Evolutionary conservation across 2,329 filamentous ascomycete species (phyloP).

Genomic region (Cytospora paraplurivora): DNA sequence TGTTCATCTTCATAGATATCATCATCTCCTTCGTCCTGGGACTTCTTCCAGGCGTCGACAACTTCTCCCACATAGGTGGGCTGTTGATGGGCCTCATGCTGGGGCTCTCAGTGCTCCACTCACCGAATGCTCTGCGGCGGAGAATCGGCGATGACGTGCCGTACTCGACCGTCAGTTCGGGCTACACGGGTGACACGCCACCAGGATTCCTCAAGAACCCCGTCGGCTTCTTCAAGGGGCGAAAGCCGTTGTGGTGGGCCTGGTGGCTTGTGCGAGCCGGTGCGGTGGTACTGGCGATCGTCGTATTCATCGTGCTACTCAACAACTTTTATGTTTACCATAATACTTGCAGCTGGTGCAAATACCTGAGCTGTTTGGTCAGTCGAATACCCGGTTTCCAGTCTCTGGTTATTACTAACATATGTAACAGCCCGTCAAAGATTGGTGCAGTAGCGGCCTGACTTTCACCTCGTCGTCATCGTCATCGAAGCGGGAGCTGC

Average conservation of each 20-base stretch:
- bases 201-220: constrained; percentile 63
- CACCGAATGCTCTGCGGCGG: constrained; percentile 76
- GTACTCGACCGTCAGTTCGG: constrained; percentile 68
- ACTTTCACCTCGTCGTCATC: constrained; percentile 30
- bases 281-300: constrained; percentile 75
- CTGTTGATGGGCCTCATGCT: constrained; percentile 90
- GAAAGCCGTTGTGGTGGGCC: constrained; percentile 93
- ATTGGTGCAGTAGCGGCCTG: constrained; percentile 62
- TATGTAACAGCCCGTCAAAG: constrained; percentile 57
- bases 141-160: constrained; percentile 69
- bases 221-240: constrained; percentile 82
- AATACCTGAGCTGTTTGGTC: constrained; percentile 90
- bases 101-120: constrained; percentile 85
- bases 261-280: constrained; percentile 91
- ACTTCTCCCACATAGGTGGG: constrained; percentile 95
- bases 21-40: constrained; percentile 90
- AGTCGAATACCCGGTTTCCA: constrained; percentile 45
- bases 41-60: constrained; percentile 88
- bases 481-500: constrained; percentile 32
- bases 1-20: constrained; percentile 84
- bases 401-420: constrained; percentile 32
- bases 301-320: constrained; percentile 83
- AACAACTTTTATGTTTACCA: constrained; percentile 87
- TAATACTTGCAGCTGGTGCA: constrained; percentile 85
- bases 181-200: constrained; percentile 48